Evolutionary conservation across 2,329 filamentous ascomycete species (phyloP).

Genomic region (Trichoderma endophyticum): DNA sequence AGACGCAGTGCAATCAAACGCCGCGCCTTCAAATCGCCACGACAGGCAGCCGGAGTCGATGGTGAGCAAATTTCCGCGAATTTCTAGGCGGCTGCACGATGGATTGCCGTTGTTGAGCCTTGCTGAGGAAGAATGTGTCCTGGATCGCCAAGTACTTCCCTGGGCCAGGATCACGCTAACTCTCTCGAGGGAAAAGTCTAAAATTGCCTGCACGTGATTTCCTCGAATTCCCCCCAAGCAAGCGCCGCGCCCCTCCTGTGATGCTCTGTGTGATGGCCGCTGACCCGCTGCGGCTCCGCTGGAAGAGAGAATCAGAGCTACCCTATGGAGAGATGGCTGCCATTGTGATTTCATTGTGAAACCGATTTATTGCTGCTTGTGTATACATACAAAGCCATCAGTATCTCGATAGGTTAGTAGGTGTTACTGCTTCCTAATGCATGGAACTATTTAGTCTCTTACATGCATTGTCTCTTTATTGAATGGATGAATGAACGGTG

Average conservation of each 20-base stretch:
- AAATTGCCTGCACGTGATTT: slow-evolving; percentile 34
- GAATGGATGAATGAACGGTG: not conserved
- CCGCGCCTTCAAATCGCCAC: slow-evolving; percentile 25
- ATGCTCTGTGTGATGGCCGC: not conserved
- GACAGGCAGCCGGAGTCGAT: slow-evolving; percentile 11
- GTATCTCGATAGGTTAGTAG: not conserved
- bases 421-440: not conserved
- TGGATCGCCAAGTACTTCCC: slow-evolving; percentile 32
- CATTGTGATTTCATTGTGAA: not conserved
- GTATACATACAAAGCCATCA: not conserved
- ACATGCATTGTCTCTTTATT: not conserved
- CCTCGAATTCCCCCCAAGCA: not conserved
- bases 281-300: not conserved
- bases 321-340: not conserved
- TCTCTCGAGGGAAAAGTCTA: slow-evolving; percentile 30
- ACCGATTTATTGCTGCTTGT: not conserved
- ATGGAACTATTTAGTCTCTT: not conserved
- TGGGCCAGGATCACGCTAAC: slow-evolving; percentile 28
- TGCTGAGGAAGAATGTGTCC: slow-evolving; percentile 39
- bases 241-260: not conserved
- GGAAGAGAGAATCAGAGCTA: not conserved
- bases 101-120: slow-evolving; percentile 32
- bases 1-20: slow-evolving; percentile 30
- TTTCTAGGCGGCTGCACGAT: slow-evolving; percentile 26
- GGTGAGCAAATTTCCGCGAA: slow-evolving; percentile 23